A percentile compares a stretch with the other conserved stretches of the same genome.
Evolutionary conservation across 805 yeast species (phyloP).

Genomic region (Ogataea polymorpha): DNA sequence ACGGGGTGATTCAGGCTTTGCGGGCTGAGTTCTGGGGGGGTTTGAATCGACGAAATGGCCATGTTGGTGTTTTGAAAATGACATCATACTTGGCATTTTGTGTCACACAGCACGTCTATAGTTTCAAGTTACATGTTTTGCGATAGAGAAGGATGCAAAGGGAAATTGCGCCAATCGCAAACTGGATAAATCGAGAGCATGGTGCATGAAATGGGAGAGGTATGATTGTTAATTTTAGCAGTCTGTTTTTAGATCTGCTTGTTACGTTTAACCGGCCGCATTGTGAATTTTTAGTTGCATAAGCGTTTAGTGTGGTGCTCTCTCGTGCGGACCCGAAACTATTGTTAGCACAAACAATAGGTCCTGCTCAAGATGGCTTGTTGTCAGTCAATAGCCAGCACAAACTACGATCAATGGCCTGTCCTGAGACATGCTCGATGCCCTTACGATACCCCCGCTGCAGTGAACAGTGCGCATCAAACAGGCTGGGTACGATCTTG

Average conservation of each 20-base stretch:
- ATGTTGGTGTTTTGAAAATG: neutral
- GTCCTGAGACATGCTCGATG: neutral
- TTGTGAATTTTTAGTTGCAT: constrained; percentile 4
- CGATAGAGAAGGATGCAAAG: neutral
- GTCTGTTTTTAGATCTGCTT: neutral
- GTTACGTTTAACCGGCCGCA: neutral
- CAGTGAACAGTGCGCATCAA: neutral
- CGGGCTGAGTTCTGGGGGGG: neutral
- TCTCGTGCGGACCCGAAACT: neutral
- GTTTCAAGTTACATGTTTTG: neutral
- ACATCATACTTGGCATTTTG: neutral
- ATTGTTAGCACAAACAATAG: neutral
- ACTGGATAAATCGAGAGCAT: neutral
- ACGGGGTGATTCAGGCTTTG: neutral
- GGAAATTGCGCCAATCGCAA: neutral
- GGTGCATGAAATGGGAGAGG: neutral
- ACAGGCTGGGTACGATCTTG: neutral
- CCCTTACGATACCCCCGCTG: neutral
- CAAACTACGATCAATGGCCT: neutral
- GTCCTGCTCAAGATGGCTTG: neutral
- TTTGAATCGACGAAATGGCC: neutral
- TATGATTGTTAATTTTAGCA: neutral
- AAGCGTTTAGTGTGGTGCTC: neutral
- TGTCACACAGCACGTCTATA: neutral
- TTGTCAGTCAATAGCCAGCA: neutral